A percentile compares a stretch with the other conserved stretches of the same genome.
These are phyloP conservation scores for Boletus fagicola DNA, from an alignment of 768 basidiomycete genomes.

Conservation along the genomic window DNA sequence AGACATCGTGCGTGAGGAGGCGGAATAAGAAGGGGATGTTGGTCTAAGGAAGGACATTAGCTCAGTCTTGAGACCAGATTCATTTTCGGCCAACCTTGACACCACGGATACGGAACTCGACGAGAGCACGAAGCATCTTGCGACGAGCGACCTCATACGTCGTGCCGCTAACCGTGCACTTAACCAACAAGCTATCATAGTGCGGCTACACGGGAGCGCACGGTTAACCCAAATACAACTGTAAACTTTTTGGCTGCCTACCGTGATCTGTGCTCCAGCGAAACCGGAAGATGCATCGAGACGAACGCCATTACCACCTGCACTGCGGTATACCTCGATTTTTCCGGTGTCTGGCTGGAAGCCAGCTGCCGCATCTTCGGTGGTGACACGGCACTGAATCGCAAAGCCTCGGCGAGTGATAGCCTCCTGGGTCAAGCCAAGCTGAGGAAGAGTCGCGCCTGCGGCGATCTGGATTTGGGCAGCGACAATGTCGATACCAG, in stretches of 20 bases:
- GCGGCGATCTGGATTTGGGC: conserved; percentile 99
- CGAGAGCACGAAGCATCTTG: conserved; percentile 99
- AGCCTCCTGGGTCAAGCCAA: conserved; percentile 93
- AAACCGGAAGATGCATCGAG: conserved; percentile 97
- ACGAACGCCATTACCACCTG: conserved; percentile 97
- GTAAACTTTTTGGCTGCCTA: conserved; percentile 35
- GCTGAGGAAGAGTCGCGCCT: conserved; percentile 91
- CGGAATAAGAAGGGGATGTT: conserved; percentile 99
- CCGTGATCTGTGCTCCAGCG: conserved; percentile 98
- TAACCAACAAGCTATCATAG: conserved; percentile 97
- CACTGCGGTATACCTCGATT: conserved; percentile 98
- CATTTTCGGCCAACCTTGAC: conserved; percentile 64
- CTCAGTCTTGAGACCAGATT: background rate
- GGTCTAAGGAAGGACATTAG: conserved; percentile 51
- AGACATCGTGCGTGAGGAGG: conserved; percentile 92
- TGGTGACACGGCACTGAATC: conserved; percentile 98
- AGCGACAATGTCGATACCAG: conserved; percentile 98
- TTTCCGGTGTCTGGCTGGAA: conserved; percentile 99
- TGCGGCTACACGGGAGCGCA: conserved; percentile 61
- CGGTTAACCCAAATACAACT: conserved; percentile 4
- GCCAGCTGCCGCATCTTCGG: conserved; percentile 86
- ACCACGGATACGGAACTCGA: conserved; percentile 99
- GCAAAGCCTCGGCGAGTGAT: conserved; percentile 96
- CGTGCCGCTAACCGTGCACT: conserved; percentile 92
- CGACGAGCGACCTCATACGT: conserved; percentile 98